A percentile compares a stretch with the other conserved stretches of the same genome.
phyloP scores from a whole-genome alignment of 2,329 filamentous ascomycete genomes.

The Xylaria sp. region DNA sequence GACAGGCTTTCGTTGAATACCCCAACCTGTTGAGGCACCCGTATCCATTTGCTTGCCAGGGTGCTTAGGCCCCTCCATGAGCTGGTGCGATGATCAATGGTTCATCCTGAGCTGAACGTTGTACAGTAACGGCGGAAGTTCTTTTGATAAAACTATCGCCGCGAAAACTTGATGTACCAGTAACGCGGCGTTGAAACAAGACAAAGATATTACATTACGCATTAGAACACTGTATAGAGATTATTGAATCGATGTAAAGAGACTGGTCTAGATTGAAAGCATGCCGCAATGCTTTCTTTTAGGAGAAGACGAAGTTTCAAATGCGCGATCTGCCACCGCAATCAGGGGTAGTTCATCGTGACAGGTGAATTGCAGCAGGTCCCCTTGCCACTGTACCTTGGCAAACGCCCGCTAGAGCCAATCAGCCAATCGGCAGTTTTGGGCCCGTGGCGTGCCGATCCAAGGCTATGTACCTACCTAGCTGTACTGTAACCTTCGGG shows the following conservation, averaged over 20 bases:
- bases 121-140: neutral
- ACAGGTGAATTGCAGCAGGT: neutral
- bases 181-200: neutral
- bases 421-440: constrained; percentile 20
- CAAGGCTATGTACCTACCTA: too few relatives aligned
- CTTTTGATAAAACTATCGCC: too few relatives aligned
- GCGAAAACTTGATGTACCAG: too few relatives aligned
- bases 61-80: constrained; percentile 2
- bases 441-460: constrained; percentile 14
- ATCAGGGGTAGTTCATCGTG: neutral
- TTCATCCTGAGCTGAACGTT: constrained; percentile 8
- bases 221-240: neutral
- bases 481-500: constrained; percentile 13
- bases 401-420: neutral
- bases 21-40: constrained; percentile 7
- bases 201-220: neutral
- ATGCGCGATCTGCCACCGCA: neutral
- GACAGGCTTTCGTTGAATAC: constrained; percentile 28
- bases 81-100: neutral
- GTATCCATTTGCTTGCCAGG: constrained; percentile 19
- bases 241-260: neutral
- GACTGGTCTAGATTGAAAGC: neutral
- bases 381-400: neutral
- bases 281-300: neutral
- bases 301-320: neutral